Conservation (phyloP, 2,329 filamentous ascomycete genomes). For the Dothiorella sarmentorum region DNA sequence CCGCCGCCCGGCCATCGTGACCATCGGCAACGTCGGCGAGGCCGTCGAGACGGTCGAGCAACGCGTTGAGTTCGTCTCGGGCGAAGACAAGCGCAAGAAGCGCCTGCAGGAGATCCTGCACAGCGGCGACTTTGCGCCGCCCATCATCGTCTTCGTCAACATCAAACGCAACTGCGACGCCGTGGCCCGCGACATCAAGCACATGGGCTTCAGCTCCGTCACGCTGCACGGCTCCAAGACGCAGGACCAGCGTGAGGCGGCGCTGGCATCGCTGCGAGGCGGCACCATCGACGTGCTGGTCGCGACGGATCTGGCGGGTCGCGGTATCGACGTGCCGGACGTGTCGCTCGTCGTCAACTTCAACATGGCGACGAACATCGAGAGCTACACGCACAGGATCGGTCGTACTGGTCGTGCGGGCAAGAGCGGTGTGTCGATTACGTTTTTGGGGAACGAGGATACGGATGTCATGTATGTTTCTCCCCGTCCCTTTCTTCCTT, state of each 20-base stretch:
- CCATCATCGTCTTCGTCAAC: slow-evolving; percentile 99
- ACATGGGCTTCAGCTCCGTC: slow-evolving; percentile 85
- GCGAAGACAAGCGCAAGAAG: slow-evolving; percentile 96
- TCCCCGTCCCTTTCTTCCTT: neutral
- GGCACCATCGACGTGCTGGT: slow-evolving; percentile 84
- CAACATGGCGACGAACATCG: slow-evolving; percentile 94
- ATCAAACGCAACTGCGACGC: slow-evolving; percentile 99
- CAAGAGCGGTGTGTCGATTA: slow-evolving; percentile 94
- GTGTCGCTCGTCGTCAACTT: slow-evolving; percentile 97
- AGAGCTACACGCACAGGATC: slow-evolving; percentile 98
- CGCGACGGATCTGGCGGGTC: slow-evolving; percentile 89
- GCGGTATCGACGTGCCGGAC: slow-evolving; percentile 96
- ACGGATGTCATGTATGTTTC: slow-evolving; percentile 69
- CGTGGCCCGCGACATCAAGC: slow-evolving; percentile 88
- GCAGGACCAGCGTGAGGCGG: slow-evolving; percentile 94
- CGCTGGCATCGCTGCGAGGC: slow-evolving; percentile 76
- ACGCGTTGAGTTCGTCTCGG: slow-evolving; percentile 83
- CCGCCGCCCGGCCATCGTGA: slow-evolving; percentile 86
- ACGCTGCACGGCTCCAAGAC: slow-evolving; percentile 95
- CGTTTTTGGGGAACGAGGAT: slow-evolving; percentile 90
- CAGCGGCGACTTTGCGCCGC: slow-evolving; percentile 74
- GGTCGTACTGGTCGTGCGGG: slow-evolving; percentile 99
- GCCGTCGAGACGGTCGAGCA: slow-evolving; percentile 98
- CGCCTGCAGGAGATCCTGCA: slow-evolving; percentile 85
- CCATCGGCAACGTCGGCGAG: slow-evolving; percentile 90